Conservation (phyloP, 345 rosid genomes). For the Mercurialis annua region DNA sequence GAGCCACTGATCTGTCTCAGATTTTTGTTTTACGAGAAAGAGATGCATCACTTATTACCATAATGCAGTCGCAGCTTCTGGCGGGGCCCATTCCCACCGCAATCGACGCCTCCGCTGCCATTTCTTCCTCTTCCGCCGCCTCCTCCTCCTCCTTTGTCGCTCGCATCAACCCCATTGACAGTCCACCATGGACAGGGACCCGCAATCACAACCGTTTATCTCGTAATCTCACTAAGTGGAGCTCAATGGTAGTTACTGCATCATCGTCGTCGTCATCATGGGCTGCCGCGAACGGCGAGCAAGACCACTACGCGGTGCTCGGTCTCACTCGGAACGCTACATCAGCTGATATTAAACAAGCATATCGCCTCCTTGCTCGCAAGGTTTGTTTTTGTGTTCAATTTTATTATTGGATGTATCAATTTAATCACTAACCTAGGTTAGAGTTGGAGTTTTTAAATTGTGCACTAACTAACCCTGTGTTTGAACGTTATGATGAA, state of each 20-base stretch:
- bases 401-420: too few relatives aligned
- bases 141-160: conserved; percentile 7
- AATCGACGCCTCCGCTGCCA: conserved; percentile 35
- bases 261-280: conserved; percentile 36
- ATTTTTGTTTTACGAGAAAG: neutral
- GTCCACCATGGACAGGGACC: conserved; percentile 10
- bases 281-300: conserved; percentile 39
- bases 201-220: conserved; percentile 19
- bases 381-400: conserved; percentile 40
- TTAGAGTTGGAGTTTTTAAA: too few relatives aligned
- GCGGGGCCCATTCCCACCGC: conserved; percentile 59
- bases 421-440: too few relatives aligned
- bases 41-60: conserved; percentile 30
- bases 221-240: conserved; percentile 25
- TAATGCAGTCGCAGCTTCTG: conserved; percentile 65
- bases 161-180: conserved; percentile 4
- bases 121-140: conserved; percentile 23
- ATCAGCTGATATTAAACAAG: conserved; percentile 61
- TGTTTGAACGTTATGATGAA: neutral
- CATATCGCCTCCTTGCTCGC: conserved; percentile 86
- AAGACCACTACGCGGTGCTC: conserved; percentile 67
- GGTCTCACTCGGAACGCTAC: conserved; percentile 62
- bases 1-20: neutral
- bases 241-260: conserved; percentile 26
- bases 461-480: too few relatives aligned